Evolutionary conservation across 2,329 filamentous ascomycete species (phyloP), one percentile per base, ranked within the genome.

Genomic region (Scedosporium apiospermum): DNA sequence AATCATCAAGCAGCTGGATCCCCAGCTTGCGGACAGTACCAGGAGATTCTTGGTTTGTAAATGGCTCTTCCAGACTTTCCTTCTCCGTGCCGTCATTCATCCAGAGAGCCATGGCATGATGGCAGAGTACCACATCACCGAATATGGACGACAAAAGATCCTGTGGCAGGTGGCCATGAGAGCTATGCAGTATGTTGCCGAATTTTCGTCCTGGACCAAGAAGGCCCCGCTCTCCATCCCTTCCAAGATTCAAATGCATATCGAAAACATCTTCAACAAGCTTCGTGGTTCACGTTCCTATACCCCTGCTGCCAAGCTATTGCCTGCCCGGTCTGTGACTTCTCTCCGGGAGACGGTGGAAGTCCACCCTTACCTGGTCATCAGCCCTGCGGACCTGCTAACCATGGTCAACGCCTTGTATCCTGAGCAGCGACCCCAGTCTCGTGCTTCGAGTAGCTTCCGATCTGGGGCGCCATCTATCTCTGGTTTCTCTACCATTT

Each of bases 31-130:
- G 65, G 87, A 89, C 67, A 86, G 85, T 67, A 91, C 91, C 46
- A 86, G 91, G 65, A 87, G 87, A 68, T 96, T 93, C 78, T 83
- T 98, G 67, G 87, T 97, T 66, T 90, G 88, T 69, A 89, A 93
- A 71, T 99, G 93, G 87, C 87, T 97, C 65, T 96, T 98, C 73
- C 89, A 91, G 65, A 88, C 88, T 60, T 97, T 95, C 74, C 79
- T 98, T 42, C 82, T 91, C 57, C 88, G 90, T 68, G 88, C 91
- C 61, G 85, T 98, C 69, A 90, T 91, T 58, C 90, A 95, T 69
- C 95, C 95, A 10, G 95, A 99, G 82, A 92, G 82, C 61, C 82
- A 86, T 67, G 84, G 85, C 62, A 85, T 89, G 77, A 88, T 98
- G 78, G 84, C 91, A 63, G 91, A 96, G 69, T 93, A 96, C 73